Evolutionary conservation across 129 eudicot species (phyloP).

Genomic region (Artemisia annua): DNA sequence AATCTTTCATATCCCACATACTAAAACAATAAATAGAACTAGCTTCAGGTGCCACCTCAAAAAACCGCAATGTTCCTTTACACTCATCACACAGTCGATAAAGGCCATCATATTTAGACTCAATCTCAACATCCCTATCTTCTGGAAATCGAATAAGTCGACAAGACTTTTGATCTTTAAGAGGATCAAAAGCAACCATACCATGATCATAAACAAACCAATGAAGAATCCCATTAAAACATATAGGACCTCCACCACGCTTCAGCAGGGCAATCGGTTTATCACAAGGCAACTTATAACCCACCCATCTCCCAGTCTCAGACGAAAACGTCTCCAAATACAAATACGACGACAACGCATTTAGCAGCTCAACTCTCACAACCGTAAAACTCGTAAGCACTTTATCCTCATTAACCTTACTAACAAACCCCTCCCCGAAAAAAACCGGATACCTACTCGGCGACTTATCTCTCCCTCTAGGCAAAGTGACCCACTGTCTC

Average conservation of each 20-base stretch:
- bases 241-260: slow-evolving; percentile 52
- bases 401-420: slow-evolving; percentile 36
- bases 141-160: slow-evolving; percentile 38
- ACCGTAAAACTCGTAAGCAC: slow-evolving; percentile 41
- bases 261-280: slow-evolving; percentile 35
- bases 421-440: slow-evolving; percentile 52
- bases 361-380: slow-evolving; percentile 41
- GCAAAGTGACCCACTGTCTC: slow-evolving; percentile 46
- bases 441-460: slow-evolving; percentile 41
- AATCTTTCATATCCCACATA: slow-evolving; percentile 49
- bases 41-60: slow-evolving; percentile 38
- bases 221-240: slow-evolving; percentile 40
- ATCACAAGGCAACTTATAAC: slow-evolving; percentile 29
- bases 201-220: slow-evolving; percentile 53
- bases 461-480: slow-evolving; percentile 33
- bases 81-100: slow-evolving; percentile 47
- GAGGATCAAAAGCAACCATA: slow-evolving; percentile 54
- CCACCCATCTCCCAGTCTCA: slow-evolving; percentile 49
- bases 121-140: slow-evolving; percentile 35
- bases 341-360: slow-evolving; percentile 9
- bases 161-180: slow-evolving; percentile 17
- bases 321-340: slow-evolving; percentile 48
- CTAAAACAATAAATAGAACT: slow-evolving; percentile 38
- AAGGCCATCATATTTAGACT: slow-evolving; percentile 40
- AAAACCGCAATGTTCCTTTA: slow-evolving; percentile 42